phyloP scores from a whole-genome alignment of 192 early-diverging fungal genomes.

The Coemansia sp. region DNA sequence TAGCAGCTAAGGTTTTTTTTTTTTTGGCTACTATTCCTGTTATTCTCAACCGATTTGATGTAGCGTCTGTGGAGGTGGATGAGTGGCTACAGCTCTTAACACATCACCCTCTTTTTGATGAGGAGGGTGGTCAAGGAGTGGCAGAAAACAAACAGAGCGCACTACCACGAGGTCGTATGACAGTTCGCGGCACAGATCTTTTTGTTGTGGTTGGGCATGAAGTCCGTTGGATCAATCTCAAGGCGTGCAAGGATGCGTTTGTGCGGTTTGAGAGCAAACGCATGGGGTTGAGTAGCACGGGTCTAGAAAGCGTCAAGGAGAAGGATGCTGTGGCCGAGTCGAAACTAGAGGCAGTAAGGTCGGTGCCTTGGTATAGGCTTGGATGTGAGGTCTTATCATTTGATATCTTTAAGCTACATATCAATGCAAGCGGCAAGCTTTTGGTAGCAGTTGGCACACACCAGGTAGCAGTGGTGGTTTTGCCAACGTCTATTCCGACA shows the following conservation, averaged over 20 bases:
- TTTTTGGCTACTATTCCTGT: neutral
- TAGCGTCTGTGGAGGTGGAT: constrained; percentile 39
- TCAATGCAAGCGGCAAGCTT: constrained; percentile 61
- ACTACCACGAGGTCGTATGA: constrained; percentile 27
- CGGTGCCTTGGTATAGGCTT: constrained; percentile 42
- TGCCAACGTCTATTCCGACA: constrained; percentile 53
- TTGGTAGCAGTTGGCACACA: constrained; percentile 61
- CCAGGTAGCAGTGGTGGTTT: constrained; percentile 59
- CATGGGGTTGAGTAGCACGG: constrained; percentile 14
- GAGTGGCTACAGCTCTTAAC: constrained; percentile 53
- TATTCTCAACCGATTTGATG: neutral
- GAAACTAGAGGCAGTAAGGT: constrained; percentile 28
- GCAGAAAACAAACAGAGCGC: neutral
- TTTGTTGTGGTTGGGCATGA: constrained; percentile 60
- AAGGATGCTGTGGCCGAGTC: constrained; percentile 3
- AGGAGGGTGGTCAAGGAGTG: neutral
- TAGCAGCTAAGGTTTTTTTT: neutral
- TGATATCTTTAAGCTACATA: constrained; percentile 56
- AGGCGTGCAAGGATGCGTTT: constrained; percentile 62
- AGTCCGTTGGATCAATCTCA: constrained; percentile 62
- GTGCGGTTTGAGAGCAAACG: constrained; percentile 46
- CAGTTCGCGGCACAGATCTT: constrained; percentile 58
- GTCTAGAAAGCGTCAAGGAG: neutral
- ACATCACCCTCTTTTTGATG: constrained; percentile 45
- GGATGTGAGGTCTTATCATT: constrained; percentile 53